A percentile compares a stretch with the other conserved stretches of the same genome.
These are phyloP conservation scores for Rhododendron kiyosumense DNA, from an alignment of 148 eudicot species.

Conservation along the genomic window DNA sequence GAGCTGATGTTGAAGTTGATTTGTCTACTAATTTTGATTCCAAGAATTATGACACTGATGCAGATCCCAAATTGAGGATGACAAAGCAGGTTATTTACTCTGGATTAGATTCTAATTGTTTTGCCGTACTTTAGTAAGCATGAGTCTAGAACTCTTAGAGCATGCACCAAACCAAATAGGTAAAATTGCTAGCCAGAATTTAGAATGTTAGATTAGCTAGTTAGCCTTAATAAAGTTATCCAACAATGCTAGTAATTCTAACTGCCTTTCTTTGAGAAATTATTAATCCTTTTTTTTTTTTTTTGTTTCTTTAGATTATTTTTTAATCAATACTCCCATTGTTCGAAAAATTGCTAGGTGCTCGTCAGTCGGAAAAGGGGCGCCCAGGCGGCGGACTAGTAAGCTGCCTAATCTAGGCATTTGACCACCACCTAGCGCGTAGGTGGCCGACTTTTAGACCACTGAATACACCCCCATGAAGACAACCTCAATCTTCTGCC, in stretches of 20 bases:
- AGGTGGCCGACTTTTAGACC: too few relatives aligned
- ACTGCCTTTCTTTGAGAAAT: background rate
- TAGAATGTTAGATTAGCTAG: background rate
- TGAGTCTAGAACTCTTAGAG: background rate
- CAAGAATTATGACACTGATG: conserved; percentile 37
- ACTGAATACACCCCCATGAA: background rate
- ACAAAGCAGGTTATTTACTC: conserved; percentile 49
- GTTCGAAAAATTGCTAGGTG: too few relatives aligned
- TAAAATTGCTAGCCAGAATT: background rate
- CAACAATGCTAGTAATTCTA: background rate
- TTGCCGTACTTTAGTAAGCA: background rate
- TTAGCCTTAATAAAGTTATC: background rate
- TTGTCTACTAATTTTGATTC: conserved; percentile 50
- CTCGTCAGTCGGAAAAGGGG: too few relatives aligned
- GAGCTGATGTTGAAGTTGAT: conserved; percentile 67
- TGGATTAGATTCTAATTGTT: background rate
- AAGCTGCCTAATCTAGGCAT: too few relatives aligned
- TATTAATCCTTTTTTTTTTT: too few relatives aligned
- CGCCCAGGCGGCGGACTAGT: too few relatives aligned
- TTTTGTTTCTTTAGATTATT: too few relatives aligned
- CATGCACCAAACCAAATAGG: background rate
- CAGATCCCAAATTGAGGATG: conserved; percentile 25
- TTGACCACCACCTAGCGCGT: too few relatives aligned
- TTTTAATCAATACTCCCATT: too few relatives aligned
- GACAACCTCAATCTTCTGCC: background rate